Evolutionary conservation across 2,329 filamentous ascomycete species (phyloP).

Genomic region (Trichophaea hybrida): DNA sequence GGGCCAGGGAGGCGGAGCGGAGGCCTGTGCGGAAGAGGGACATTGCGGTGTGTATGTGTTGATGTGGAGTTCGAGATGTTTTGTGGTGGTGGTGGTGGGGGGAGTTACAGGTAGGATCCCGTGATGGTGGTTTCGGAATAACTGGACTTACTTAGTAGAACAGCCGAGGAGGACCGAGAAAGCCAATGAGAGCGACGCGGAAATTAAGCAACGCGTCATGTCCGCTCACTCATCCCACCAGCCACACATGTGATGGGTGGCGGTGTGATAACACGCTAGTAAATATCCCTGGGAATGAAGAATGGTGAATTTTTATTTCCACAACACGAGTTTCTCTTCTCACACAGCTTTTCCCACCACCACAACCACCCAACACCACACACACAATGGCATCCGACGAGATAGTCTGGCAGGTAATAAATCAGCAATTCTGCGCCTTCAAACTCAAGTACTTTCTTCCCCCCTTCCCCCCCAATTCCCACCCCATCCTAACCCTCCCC

Average conservation of each 20-base stretch:
- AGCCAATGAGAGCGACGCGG: neutral
- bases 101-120: neutral
- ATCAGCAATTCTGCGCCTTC: slow-evolving; percentile 88
- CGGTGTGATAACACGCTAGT: no score
- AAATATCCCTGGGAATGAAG: neutral
- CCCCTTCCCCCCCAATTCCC: slow-evolving; percentile 11
- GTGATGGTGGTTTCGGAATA: neutral
- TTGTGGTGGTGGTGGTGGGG: neutral
- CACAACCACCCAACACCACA: neutral
- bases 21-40: slow-evolving; percentile 1
- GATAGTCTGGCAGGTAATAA: slow-evolving; percentile 94
- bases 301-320: neutral
- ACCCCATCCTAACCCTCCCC: slow-evolving; percentile 32
- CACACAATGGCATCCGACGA: slow-evolving; percentile 71
- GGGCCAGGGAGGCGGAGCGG: neutral
- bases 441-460: slow-evolving; percentile 75
- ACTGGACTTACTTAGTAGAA: neutral
- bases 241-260: no score
- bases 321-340: neutral
- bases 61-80: neutral
- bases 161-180: neutral
- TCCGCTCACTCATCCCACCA: no score
- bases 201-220: neutral
- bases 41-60: neutral
- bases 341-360: neutral